Base-by-base conservation (phyloP, 768 basidiomycete genomes). In the Lactifluus piperatus region DNA sequence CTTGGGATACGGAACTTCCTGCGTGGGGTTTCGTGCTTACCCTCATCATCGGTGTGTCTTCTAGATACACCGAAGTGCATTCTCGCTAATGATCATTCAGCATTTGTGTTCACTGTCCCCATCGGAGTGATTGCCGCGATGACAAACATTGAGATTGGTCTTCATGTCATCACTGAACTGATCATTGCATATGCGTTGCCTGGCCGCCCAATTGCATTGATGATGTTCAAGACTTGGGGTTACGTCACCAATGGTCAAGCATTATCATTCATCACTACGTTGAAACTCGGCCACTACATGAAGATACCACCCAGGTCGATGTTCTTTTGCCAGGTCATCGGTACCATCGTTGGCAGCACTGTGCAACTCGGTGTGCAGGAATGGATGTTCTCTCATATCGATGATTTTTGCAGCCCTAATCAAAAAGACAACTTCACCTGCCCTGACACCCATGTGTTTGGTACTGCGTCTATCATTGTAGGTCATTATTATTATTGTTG, bases 81-180 rank as follows among this genome's bases (percentile, higher is more conserved):
- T 82, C 86, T 9, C 88, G 86, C 3, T 77, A 81, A 5, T 65
- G 89, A 81, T 93, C 92, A 74, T 76, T n/a, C 88, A 91, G 39
- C 39, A 8, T 20, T 41, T 8, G 7, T 20, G n/a, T 41, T 3
- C 39, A 54, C 51, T n/a, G 45, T 57, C 11, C 67, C 88, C 7
- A 41, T 20, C 10, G 39, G 18, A 1, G 39, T 41, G 39, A 41
- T 41, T 41, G 1, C 1, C 7, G 6, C 39, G 5, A n/a, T 41
- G 2, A 20, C 39, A 8, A 41, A n/a, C 18, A 1, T 3, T 16
- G 6, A 14, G 2, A 4, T 41, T 39, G n/a, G n/a, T 0, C 39
- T 41, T 41, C 8, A 41, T 9, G 4, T 41, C 4, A 20, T 41
- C 3, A 20, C 18, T 1, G 39, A 41, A 9, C n/a, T 41, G 1